phyloP scores from a whole-genome alignment of 768 basidiomycete genomes.

The Pulveroboletus ravenelii region DNA sequence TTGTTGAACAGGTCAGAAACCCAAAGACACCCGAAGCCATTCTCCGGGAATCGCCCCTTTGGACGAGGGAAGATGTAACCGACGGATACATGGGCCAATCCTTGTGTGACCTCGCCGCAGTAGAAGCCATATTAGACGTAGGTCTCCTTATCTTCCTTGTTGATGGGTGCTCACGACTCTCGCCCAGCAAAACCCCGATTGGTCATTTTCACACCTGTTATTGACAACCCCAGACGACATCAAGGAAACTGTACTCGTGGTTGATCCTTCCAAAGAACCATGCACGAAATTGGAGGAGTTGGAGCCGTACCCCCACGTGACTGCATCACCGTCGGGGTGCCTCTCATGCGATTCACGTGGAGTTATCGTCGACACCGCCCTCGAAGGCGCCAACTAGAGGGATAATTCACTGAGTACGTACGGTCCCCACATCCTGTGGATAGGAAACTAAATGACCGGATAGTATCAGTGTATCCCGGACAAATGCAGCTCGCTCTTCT shows the following conservation, averaged over 20 bases:
- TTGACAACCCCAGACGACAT: conserved; percentile 5
- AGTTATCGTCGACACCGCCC: conserved; percentile 9
- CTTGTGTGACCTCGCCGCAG: conserved; percentile 6
- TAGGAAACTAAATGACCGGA: too few relatives aligned
- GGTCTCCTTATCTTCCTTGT: not conserved
- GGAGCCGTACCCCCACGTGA: conserved; percentile 3
- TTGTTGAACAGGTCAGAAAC: too few relatives aligned
- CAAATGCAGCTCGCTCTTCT: too few relatives aligned
- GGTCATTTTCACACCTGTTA: conserved; percentile 17
- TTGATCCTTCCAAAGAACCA: conserved; percentile 6
- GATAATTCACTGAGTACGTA: not conserved
- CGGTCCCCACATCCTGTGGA: too few relatives aligned
- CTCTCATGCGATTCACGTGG: conserved; percentile 15
- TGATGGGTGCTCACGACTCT: not conserved
- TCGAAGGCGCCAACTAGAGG: not conserved
- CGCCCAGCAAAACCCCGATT: conserved; percentile 20
- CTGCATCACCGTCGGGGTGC: conserved; percentile 5
- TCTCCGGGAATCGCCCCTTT: not conserved
- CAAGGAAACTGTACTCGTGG: conserved; percentile 8
- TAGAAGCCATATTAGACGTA: conserved; percentile 12
- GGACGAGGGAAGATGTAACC: conserved; percentile 4
- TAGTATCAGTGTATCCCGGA: too few relatives aligned
- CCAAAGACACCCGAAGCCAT: not conserved
- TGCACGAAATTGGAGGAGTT: conserved; percentile 1
- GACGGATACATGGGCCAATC: not conserved